A percentile compares a stretch with the other conserved stretches of the same genome.
Conservation (phyloP, 208 protist species). For the Acanthamoeba triangularis region DNA sequence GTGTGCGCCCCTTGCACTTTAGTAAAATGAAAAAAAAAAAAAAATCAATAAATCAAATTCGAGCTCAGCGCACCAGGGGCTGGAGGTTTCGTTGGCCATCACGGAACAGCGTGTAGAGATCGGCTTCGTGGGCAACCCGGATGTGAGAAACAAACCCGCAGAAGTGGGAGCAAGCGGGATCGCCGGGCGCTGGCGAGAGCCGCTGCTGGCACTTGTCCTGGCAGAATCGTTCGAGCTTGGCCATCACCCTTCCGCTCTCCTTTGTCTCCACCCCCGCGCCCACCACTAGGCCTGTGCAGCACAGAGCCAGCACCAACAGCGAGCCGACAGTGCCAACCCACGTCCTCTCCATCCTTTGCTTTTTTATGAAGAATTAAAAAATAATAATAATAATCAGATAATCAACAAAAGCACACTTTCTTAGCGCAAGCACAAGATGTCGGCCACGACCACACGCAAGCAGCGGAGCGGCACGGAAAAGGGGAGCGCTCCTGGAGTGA, state of each 20-base stretch:
- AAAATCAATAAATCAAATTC: not conserved
- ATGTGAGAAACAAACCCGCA: not conserved
- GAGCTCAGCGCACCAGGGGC: not conserved
- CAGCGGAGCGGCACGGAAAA: not conserved
- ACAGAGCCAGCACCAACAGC: not conserved
- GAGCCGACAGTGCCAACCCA: not conserved
- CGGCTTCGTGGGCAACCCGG: not conserved
- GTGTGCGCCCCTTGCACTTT: not conserved
- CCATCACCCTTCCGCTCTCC: not conserved
- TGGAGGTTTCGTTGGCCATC: not conserved
- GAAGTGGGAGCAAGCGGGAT: not conserved
- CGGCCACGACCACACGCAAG: not conserved
- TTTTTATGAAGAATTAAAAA: no score
- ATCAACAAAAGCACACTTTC: no score
- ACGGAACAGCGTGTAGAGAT: not conserved
- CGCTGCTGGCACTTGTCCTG: not conserved
- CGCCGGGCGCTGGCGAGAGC: not conserved
- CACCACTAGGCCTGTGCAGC: not conserved
- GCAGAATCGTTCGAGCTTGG: not conserved
- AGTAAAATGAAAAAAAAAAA: not conserved
- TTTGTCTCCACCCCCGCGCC: not conserved
- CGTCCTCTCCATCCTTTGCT: no score
- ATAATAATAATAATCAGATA: no score
- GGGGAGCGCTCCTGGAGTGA: not conserved
- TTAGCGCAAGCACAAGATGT: not conserved